phyloP scores from a whole-genome alignment of 129 eudicot species.

The Cynara cardunculus region DNA sequence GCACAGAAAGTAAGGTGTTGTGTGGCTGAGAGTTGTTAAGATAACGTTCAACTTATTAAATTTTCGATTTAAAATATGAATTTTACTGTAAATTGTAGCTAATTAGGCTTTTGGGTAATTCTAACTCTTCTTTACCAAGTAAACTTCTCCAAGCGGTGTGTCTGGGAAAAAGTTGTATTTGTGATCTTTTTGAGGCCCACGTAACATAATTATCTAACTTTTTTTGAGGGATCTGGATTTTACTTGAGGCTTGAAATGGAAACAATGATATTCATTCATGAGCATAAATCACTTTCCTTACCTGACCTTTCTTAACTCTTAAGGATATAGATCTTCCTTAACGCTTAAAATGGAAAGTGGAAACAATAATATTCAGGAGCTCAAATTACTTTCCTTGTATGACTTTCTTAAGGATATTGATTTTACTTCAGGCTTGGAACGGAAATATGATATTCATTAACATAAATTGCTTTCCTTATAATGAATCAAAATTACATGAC shows the following conservation, averaged over 20 bases:
- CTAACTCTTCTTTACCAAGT: not conserved
- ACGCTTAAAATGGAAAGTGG: not conserved
- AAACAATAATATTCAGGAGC: not conserved
- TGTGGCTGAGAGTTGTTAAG: not conserved
- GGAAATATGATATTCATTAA: not conserved
- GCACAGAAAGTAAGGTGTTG: not conserved
- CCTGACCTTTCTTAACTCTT: not conserved
- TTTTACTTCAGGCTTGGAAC: not conserved
- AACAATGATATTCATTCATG: not conserved
- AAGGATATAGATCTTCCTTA: not conserved
- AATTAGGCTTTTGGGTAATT: conserved; percentile 4
- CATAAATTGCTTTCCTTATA: not conserved
- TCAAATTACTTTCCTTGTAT: not conserved
- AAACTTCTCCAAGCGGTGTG: not conserved
- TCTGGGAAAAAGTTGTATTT: not conserved
- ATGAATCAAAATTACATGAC: not conserved
- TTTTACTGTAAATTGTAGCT: not conserved
- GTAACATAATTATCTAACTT: not conserved
- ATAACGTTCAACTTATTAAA: not conserved
- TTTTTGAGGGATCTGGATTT: not conserved
- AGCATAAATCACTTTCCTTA: not conserved
- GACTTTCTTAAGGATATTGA: not conserved
- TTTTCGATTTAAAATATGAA: not conserved
- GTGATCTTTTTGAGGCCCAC: not conserved
- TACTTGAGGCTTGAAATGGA: not conserved